Base-by-base conservation (phyloP, 306 rosid species). In the Cercis canadensis region DNA sequence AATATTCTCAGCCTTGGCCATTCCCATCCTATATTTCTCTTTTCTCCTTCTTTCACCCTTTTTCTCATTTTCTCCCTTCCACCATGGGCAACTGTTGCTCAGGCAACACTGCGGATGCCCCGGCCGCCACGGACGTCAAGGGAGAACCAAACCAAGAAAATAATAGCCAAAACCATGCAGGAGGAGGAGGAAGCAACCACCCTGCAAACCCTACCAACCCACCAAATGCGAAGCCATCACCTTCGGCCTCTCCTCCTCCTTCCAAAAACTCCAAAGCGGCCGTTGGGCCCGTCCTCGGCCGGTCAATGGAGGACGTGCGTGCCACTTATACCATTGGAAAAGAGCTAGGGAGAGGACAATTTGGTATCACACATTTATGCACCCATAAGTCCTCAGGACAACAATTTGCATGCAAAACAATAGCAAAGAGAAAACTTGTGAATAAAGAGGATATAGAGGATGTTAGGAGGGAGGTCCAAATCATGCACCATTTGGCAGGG, bases 31-130 rank as follows among this genome's bases (percentile, higher is more conserved):
- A 66, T 32, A 64, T 39, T 16, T 62, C 67, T 57, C 49, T 52
- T 11, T 49, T 56, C 69, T 68, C 41, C 60, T 49, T 61, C 73
- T 17, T 43, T 47, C 46, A 41, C 4, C 53, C 47, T 37, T 16
- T 21, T 29, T 34, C 31, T 15, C 8, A 1, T 56, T 65, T 61
- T 70, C 77, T 69, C 78, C 78, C 77, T 76, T 49, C 77, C 72
- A 34, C 84, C 86, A 95, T 95, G 99, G 99, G 99, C 69, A 95
- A 91, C 57, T 95, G 99, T 79, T 95, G 97, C 91, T 87, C 97
- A 12, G 87, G 88, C 65, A 75, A 64, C 71, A 78, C 86, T 56
- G 67, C 73, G 10, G 86, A 80, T 18, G 79, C 78, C 58, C 87
- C 82, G 0, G 44, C 66, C 4, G 46, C 49, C 0, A 61, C 59